Percentiles rank a stretch among this genome's conserved stretches.
Evolutionary conservation across 2,329 filamentous ascomycete species (phyloP).

Genomic region (Dendryphion nanum): DNA sequence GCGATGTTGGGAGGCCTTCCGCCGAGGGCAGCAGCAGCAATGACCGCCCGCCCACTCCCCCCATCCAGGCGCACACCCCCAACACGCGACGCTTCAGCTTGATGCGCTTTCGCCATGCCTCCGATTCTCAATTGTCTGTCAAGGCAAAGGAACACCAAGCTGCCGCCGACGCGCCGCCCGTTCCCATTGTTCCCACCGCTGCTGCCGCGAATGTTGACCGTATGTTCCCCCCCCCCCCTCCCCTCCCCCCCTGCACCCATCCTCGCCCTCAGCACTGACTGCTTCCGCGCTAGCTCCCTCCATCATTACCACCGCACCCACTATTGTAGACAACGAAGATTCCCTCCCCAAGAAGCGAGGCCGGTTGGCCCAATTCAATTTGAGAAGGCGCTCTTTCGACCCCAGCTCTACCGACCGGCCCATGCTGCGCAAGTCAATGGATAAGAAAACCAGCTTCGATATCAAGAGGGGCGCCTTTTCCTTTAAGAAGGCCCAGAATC

Average conservation of each 20-base stretch:
- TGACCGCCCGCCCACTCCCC: slow-evolving; percentile 28
- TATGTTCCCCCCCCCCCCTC: slow-evolving; percentile 3
- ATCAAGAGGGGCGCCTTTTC: slow-evolving; percentile 25
- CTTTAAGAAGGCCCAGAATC: slow-evolving; percentile 24
- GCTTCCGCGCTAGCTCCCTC: slow-evolving; percentile 46
- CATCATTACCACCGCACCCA: slow-evolving; percentile 92
- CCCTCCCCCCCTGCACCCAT: slow-evolving; percentile 1
- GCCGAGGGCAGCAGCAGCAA: slow-evolving; percentile 11
- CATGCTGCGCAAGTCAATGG: slow-evolving; percentile 35
- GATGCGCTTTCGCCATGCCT: slow-evolving; percentile 86
- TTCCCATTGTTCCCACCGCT: slow-evolving; percentile 18
- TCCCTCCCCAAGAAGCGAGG: slow-evolving; percentile 26
- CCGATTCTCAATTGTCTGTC: slow-evolving; percentile 81
- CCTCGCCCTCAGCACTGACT: slow-evolving; percentile 21
- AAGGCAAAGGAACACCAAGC: slow-evolving; percentile 69
- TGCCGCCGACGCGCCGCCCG: slow-evolving; percentile 55
- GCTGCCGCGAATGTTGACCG: slow-evolving; percentile 2
- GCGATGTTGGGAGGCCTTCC: slow-evolving; percentile 21
- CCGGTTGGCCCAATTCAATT: slow-evolving; percentile 34
- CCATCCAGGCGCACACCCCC: slow-evolving; percentile 35
- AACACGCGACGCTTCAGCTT: slow-evolving; percentile 60
- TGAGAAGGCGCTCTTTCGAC: slow-evolving; percentile 38
- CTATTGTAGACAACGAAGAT: slow-evolving; percentile 47
- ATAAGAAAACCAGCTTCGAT: slow-evolving; percentile 29
- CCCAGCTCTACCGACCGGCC: slow-evolving; percentile 29